Conservation (phyloP, 139 green algal genomes). For the Microglena sp. region DNA sequence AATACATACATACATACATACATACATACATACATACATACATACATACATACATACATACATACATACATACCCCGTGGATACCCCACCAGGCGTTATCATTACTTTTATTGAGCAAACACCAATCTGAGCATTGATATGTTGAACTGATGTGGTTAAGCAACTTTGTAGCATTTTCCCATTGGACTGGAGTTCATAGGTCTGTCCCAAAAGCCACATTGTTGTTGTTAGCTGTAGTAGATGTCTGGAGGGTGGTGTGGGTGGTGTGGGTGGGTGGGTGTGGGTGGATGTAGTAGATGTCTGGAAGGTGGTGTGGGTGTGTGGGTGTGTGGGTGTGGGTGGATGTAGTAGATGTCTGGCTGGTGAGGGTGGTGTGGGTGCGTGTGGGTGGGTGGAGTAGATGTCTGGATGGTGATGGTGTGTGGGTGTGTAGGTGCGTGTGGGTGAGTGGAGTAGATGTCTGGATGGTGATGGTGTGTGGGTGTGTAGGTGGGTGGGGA, state of each 20-base stretch:
- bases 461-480: background rate
- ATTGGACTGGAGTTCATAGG: no score
- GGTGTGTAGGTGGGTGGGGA: background rate
- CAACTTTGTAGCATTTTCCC: no score
- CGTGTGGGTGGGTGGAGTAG: background rate
- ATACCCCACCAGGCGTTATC: no score
- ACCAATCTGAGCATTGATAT: no score
- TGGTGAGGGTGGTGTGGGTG: background rate
- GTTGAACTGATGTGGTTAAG: no score
- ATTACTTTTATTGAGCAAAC: no score
- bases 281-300: background rate
- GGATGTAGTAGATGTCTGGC: background rate
- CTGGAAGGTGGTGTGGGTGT: background rate
- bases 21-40: no score
- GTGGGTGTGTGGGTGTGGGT: background rate
- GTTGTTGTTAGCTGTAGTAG: background rate
- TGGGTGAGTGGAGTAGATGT: background rate
- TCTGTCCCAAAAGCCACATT: no score
- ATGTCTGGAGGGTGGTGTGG: background rate
- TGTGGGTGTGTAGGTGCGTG: background rate
- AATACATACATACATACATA: no score
- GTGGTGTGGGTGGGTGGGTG: background rate
- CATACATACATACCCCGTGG: no score
- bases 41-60: no score
- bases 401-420: background rate